Evolutionary conservation across 208 protist genomes (phyloP).

Genomic region (Herpetomonas tarakana): DNA sequence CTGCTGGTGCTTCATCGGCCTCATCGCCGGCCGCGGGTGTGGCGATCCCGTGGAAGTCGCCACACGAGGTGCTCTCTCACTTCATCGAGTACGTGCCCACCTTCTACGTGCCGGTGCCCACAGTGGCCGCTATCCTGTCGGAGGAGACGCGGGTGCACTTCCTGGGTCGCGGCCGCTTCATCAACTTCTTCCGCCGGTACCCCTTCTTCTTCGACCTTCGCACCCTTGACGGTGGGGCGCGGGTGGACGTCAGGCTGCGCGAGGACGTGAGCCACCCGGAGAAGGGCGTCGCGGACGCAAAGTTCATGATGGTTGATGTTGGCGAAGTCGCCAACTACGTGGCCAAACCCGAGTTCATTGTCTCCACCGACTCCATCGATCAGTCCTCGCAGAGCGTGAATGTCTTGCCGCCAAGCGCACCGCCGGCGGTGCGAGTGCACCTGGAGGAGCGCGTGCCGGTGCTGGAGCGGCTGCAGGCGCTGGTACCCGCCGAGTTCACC

Average conservation of each 20-base stretch:
- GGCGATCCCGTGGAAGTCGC: conserved; percentile 36
- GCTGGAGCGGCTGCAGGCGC: conserved; percentile 62
- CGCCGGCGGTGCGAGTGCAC: conserved; percentile 70
- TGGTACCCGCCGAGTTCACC: conserved; percentile 64
- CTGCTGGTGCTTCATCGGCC: background rate
- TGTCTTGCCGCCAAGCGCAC: conserved; percentile 44
- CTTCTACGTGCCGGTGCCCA: conserved; percentile 69
- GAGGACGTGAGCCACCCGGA: conserved; percentile 71
- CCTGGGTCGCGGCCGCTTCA: conserved; percentile 47
- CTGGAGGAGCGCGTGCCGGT: conserved; percentile 84
- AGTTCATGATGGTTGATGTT: conserved; percentile 84
- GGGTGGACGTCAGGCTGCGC: conserved; percentile 60
- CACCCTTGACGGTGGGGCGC: conserved; percentile 18
- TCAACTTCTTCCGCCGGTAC: conserved; percentile 55
- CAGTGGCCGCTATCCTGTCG: conserved; percentile 70
- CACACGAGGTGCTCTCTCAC: conserved; percentile 60
- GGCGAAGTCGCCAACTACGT: conserved; percentile 71
- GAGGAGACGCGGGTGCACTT: conserved; percentile 65
- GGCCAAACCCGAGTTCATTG: conserved; percentile 68
- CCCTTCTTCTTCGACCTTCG: conserved; percentile 80
- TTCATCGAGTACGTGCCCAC: conserved; percentile 82
- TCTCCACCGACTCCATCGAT: conserved; percentile 67
- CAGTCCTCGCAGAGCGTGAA: conserved; percentile 32
- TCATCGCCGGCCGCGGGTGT: background rate
- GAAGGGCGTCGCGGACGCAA: conserved; percentile 68